A percentile compares a stretch with the other conserved stretches of the same genome.
Evolutionary conservation across 495 filamentous ascomycete species (phyloP).

Genomic region (Mytilinidion resinicola): DNA sequence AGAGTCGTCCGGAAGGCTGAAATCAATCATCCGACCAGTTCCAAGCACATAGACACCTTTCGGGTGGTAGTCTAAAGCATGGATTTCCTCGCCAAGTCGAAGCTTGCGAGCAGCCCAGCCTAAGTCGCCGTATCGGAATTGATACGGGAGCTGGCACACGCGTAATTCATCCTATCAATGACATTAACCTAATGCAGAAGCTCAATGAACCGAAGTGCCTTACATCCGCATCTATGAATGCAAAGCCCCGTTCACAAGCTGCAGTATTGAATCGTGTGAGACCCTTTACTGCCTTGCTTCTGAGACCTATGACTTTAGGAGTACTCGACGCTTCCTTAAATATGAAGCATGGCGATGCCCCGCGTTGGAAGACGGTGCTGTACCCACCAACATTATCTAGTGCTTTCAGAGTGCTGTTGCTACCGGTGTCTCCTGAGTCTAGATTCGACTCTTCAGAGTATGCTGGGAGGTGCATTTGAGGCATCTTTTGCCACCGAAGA

Average conservation of each 20-base stretch:
- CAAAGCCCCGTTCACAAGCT: conserved; percentile 72
- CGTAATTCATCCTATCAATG: conserved; percentile 51
- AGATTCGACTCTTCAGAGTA: conserved; percentile 39
- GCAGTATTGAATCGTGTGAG: conserved; percentile 66
- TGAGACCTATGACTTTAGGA: conserved; percentile 67
- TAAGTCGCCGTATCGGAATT: conserved; percentile 59
- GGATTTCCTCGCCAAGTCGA: conserved; percentile 63
- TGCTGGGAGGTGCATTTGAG: conserved; percentile 54
- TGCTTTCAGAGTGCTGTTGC: conserved; percentile 50
- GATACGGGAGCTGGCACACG: conserved; percentile 58
- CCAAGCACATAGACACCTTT: conserved; percentile 71
- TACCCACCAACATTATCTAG: conserved; percentile 66
- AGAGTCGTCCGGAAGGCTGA: conserved; percentile 77
- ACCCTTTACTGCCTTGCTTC: conserved; percentile 55
- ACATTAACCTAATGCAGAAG: conserved; percentile 15
- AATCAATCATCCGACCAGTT: conserved; percentile 58
- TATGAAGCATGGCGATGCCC: conserved; percentile 69
- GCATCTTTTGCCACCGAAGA: conserved; percentile 71
- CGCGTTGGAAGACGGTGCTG: conserved; percentile 73
- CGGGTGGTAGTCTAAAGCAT: conserved; percentile 67
- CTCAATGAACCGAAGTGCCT: background rate
- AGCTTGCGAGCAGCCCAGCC: conserved; percentile 65
- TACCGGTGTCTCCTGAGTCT: conserved; percentile 37
- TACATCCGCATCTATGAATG: conserved; percentile 62
- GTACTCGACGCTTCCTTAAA: conserved; percentile 66